Base-by-base conservation (phyloP, 345 rosid genomes). In the Salix purpurea region DNA sequence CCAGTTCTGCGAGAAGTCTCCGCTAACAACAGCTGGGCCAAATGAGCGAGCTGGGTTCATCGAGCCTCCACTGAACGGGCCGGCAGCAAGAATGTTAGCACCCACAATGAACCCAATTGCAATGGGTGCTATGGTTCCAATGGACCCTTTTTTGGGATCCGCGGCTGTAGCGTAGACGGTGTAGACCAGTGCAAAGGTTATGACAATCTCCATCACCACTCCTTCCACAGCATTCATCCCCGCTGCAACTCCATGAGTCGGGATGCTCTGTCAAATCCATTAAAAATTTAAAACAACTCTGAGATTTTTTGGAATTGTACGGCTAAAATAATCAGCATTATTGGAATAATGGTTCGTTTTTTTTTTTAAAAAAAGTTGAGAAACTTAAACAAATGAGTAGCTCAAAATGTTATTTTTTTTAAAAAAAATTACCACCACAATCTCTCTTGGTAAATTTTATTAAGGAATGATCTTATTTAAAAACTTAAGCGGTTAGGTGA, bases 41-140 rank as follows among this genome's bases (percentile, higher is more conserved):
- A 91, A 89, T 0, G 97, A 92, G 46, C 97, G 85, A 48, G 98
- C 97, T 16, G 97, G 97, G 86, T 94, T 94, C 97, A 92, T 94
- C 6, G 97, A 94, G 3, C 97, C 97, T 2, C 97, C 98, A 8
- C 94, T 89, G 80, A 94, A 94, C 6, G 97, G 97, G 48, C 97
- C 98, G 2, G 97, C 97, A 0, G 98, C 98, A 2, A 94, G 83
- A 46, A 94, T 94, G 85, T 92, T 92, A 6, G 98, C 98, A 6
- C 97, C 97, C 4, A 94, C 97, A 4, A 94, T 86, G 90, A 94
- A 91, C 67, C 97, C 98, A 23, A 92, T 92, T 39, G 91, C 97
- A 0, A 92, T 89, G 1, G 95, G 97, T 4, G 98, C 97, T 5
- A 94, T 89, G 24, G 74, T 87, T 36, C 95, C 97, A 0, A 94